phyloP scores from a whole-genome alignment of 345 rosid genomes.

The Arabidopsis thaliana region TAIR10.1 NC_003076.8:24947001-24947500 shows the following conservation, averaged over 20 bases:
- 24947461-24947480: neutral
- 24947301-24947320: constrained; percentile 54
- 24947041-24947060: neutral
- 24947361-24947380: constrained; percentile 68
- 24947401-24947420: neutral
- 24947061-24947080: neutral
- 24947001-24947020: constrained; percentile 50
- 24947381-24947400: neutral
- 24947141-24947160: neutral
- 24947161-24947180: neutral
- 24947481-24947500: neutral
- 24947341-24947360: constrained; percentile 48
- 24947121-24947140: neutral
- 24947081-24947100: neutral
- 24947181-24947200: no score
- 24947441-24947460: neutral
- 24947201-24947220: no score
- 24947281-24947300: constrained; percentile 53
- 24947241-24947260: constrained; percentile 50
- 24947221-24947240: constrained; percentile 40
- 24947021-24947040: constrained; percentile 64
- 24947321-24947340: constrained; percentile 45
- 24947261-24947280: constrained; percentile 50
- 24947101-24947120: neutral
- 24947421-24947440: constrained; percentile 18